These are phyloP conservation scores for Gossypium bickii DNA, from an alignment of 345 rosid species.

Conservation along the genomic window DNA sequence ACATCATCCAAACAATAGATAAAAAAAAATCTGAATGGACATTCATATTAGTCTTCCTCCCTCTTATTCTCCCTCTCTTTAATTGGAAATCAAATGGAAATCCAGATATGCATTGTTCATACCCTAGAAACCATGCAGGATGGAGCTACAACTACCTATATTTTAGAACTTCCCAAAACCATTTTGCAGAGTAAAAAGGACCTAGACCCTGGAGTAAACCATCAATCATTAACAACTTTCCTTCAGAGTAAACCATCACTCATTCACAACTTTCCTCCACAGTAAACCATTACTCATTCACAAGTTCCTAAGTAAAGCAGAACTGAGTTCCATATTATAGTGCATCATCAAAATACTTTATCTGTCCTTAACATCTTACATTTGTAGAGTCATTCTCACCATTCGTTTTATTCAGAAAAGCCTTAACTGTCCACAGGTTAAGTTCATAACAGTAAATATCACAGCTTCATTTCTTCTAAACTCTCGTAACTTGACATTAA, in stretches of 20 bases:
- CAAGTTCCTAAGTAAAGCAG: neutral
- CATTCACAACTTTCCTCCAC: neutral
- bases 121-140: neutral
- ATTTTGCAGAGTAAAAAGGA: neutral
- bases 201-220: neutral
- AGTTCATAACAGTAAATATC: neutral
- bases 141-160: neutral
- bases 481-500: conserved; percentile 1
- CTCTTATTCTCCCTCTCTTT: neutral
- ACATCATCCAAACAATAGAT: neutral
- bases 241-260: neutral
- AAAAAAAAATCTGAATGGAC: neutral
- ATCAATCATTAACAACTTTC: neutral
- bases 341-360: neutral
- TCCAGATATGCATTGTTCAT: neutral
- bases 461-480: neutral
- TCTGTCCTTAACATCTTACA: neutral
- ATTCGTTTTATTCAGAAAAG: too few species aligned
- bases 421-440: neutral
- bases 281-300: neutral
- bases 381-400: neutral
- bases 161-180: neutral
- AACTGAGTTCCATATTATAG: neutral
- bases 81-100: neutral
- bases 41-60: neutral